Conservation (phyloP, 1,139 yeast genomes). For the Lodderomyces beijingensis region DNA sequence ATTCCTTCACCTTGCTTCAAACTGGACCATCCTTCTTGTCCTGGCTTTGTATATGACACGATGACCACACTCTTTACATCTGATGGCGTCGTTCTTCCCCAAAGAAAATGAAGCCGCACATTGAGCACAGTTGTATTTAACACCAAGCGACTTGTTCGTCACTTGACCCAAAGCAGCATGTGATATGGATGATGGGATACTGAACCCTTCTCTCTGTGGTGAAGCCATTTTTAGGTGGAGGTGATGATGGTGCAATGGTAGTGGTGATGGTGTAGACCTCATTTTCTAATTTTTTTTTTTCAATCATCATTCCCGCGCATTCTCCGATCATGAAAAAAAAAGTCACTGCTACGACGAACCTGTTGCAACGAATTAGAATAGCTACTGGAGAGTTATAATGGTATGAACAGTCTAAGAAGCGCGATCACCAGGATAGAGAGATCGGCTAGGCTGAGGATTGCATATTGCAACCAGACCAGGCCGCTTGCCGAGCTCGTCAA, state of each 20-base stretch:
- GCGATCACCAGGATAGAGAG: slow-evolving; percentile 17
- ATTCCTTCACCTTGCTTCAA: slow-evolving; percentile 46
- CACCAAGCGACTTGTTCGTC: slow-evolving; percentile 75
- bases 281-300: slow-evolving; percentile 5
- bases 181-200: slow-evolving; percentile 77
- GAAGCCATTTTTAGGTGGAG: slow-evolving; percentile 50
- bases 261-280: slow-evolving; percentile 5
- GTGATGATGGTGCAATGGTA: slow-evolving; percentile 2
- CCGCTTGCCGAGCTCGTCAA: too few species aligned
- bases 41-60: slow-evolving; percentile 95
- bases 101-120: slow-evolving; percentile 88
- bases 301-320: neutral
- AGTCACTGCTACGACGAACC: too few species aligned
- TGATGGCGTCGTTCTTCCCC: slow-evolving; percentile 91
- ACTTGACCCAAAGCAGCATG: slow-evolving; percentile 54
- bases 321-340: too few species aligned
- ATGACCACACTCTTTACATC: slow-evolving; percentile 98
- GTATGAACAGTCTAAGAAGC: slow-evolving; percentile 13
- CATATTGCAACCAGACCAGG: too few species aligned
- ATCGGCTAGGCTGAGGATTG: slow-evolving; percentile 13
- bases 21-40: slow-evolving; percentile 87
- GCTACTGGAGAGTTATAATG: slow-evolving; percentile 3
- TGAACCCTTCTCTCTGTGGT: slow-evolving; percentile 87
- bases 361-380: neutral
- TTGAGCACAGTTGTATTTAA: slow-evolving; percentile 92